Evolutionary conservation across 306 rosid genomes (phyloP).

Genomic region (Rosa chinensis): DNA sequence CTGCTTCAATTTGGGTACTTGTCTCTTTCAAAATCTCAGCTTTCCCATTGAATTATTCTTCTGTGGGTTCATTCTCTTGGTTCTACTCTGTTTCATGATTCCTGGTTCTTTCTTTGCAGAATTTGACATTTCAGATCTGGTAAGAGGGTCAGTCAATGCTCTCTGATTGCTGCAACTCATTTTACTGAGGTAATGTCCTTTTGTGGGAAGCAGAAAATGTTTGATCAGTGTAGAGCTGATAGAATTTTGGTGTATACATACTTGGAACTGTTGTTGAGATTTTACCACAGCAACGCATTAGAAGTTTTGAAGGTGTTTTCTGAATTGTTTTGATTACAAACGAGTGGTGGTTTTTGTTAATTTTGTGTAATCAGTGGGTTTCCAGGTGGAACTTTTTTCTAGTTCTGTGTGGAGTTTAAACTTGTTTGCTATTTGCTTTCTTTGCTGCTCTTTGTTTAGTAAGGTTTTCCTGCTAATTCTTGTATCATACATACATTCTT

Average conservation of each 20-base stretch:
- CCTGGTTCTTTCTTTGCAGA: slow-evolving; percentile 9
- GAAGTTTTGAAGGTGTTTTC: neutral
- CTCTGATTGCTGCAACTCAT: neutral
- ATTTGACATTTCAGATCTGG: slow-evolving; percentile 33
- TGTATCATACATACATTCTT: neutral
- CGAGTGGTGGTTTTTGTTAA: too few species aligned
- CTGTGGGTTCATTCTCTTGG: neutral
- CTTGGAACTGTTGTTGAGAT: neutral
- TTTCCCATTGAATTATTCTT: neutral
- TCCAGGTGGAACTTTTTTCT: too few species aligned
- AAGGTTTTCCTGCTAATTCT: neutral
- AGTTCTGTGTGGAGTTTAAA: too few species aligned
- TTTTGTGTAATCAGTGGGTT: too few species aligned
- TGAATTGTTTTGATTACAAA: neutral
- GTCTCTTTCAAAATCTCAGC: slow-evolving; percentile 5
- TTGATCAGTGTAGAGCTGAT: neutral
- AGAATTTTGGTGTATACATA: neutral
- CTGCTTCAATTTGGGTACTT: slow-evolving; percentile 5
- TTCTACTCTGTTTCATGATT: neutral
- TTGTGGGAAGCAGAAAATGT: neutral
- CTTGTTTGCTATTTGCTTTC: too few species aligned
- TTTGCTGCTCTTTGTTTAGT: too few species aligned
- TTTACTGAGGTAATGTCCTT: neutral
- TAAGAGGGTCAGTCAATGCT: slow-evolving; percentile 22
- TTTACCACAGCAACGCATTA: neutral